Percentiles rank a stretch among this genome's conserved stretches.
phyloP scores from a whole-genome alignment of 768 basidiomycete species.

The Lactarius indigo region DNA sequence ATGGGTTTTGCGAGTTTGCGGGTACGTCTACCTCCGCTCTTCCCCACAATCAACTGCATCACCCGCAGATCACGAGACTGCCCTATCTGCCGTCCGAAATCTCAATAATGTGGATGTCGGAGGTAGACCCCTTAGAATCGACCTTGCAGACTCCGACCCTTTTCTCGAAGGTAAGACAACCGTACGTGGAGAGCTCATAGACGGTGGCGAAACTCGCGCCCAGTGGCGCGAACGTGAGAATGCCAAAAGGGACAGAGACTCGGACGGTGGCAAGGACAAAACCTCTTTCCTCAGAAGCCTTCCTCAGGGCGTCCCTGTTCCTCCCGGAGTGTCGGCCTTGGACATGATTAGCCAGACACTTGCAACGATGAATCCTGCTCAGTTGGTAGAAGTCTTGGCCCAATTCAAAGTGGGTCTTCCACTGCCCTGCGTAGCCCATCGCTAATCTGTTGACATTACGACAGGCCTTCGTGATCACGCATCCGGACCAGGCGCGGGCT shows the following conservation, averaged over 20 bases:
- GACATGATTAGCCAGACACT: conserved; percentile 86
- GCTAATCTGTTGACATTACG: neutral
- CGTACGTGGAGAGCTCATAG: conserved; percentile 75
- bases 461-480: conserved; percentile 88
- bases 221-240: conserved; percentile 51
- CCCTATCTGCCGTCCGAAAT: conserved; percentile 91
- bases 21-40: conserved; percentile 44
- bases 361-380: conserved; percentile 75
- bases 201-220: conserved; percentile 58
- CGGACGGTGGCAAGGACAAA: conserved; percentile 36
- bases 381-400: conserved; percentile 90
- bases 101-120: conserved; percentile 90
- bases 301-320: conserved; percentile 73
- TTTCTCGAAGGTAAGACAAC: conserved; percentile 90
- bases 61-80: conserved; percentile 89
- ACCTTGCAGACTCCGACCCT: conserved; percentile 90
- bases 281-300: conserved; percentile 57
- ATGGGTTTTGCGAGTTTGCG: conserved; percentile 91
- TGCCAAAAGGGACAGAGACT: conserved; percentile 7
- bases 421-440: neutral
- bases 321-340: conserved; percentile 64
- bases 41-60: neutral
- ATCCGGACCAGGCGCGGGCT: conserved; percentile 83
- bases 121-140: conserved; percentile 89
- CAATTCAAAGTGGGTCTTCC: conserved; percentile 84